Evolutionary conservation across 768 basidiomycete genomes (phyloP), one percentile per base, ranked within the genome.

Genomic region (Lactarius trivialis): DNA sequence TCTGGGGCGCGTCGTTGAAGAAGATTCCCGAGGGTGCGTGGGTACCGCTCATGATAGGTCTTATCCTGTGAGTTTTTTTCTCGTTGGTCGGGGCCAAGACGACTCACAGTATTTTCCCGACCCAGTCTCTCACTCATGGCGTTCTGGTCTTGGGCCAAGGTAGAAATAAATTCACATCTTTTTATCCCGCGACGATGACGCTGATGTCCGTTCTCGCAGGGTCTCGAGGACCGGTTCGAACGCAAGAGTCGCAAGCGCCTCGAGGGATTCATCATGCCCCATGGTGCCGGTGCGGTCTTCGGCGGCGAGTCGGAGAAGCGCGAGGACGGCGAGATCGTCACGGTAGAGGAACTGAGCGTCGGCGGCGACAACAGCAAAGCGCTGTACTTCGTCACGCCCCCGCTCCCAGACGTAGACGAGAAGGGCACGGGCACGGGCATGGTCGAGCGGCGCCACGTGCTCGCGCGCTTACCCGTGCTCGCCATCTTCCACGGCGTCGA

Each of bases 141-240:
- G 0, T 80, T 86, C 60, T 88, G 85, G 85, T 82, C 82, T 4
- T 86, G 85, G 85, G 84, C 80, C 19, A 84, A 81, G 78, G 79
- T 70, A 61, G 53, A 55, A 30, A 26, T 11, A 55, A 30, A 26
- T 11, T 30, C 12, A 7, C 24, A 34, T 37, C 49, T 45, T 12
- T 48, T 45, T 51, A 7, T 8, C 28, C 30, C n/a, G 19, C 4
- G 12, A 4, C 5, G 24, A 14, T 14, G 24, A 15, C 2, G 8
- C 24, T 30, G 5, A 55, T 19, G 5, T 12, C 4, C 3, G 11
- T 24, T 26, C 7, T 3, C 56, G 15, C 53, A 72, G 79, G 73
- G 75, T 2, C 76, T 88, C n/a, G 86, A 88, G 74, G 83, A 85
- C 63, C 64, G 68, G 0, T 89, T 88, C 67, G 86, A 88, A 64